Evolutionary conservation across 805 yeast genomes (phyloP), one percentile per base, ranked within the genome.

Genomic region (Wickerhamiella slavikovae): DNA sequence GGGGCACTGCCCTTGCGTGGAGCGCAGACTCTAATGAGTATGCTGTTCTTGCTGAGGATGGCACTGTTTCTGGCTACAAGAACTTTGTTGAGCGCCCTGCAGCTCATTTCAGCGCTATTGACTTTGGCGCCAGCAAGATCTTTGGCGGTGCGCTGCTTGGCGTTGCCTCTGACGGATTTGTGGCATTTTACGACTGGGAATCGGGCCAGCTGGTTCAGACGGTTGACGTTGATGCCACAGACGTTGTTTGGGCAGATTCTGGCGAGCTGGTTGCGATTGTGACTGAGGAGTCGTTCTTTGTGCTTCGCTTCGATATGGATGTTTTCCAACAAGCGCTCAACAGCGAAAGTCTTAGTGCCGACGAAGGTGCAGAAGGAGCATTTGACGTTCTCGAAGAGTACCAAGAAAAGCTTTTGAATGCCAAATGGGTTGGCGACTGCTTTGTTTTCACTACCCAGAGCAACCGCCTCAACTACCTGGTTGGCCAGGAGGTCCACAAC

Each of bases 371-470:
- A 22, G 94, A 77, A 46, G 74, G 66, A 22, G 67, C 85, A 11
- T 80, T 89, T 49, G 91, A 78, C 32, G 83, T 83, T 15, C 58
- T 79, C 33, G 68, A 73, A 44, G 93, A 91, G 37, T 65, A 80
- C 35, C 65, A 67, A 34, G 99, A 89, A 49, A 57, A 71, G 13
- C 67, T 85, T 22, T 68, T 77, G 35, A 73, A 92, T 17, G 95
- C 95, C 45, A 74, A 72, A 51, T 89, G 95, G 82, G 82, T 83
- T 44, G 98, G 96, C 40, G 96, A 89, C 57, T 95, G 89, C 27
- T 83, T 85, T 51, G 68, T 89, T 31, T 89, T 75, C 58, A 79
- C 95, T 11, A 80, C 95, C 2, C 47, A 70, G 13, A 63, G 91
- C 15, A 79, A 82, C 56, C 70, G 96, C 52, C 63, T 89, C 47